Base-by-base conservation (phyloP, 345 rosid genomes). In the Dovyalis caffra region DNA sequence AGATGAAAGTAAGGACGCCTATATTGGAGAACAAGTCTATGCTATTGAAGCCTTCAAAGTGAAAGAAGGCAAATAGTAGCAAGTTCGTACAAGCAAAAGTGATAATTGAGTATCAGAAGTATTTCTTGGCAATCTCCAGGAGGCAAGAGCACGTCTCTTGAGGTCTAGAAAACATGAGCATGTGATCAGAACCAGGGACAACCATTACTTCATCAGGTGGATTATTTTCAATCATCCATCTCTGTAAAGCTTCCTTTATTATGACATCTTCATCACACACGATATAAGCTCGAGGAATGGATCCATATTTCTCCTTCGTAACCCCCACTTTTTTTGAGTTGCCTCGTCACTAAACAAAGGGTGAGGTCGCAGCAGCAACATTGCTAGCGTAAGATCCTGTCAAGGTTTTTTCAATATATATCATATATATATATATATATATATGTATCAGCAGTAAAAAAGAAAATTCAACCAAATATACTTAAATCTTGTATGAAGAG, bases 141-240 rank as follows among this genome's bases (percentile, higher is more conserved):
- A 79, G 75, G 32, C 65, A 29, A 49, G 65, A 5, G 60, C 32
- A 71, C 5, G 64, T 57, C 16, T 81, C 60, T 2, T 6, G 45
- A 3, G 85, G 81, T 66, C 79, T 84, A 10, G 83, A 79, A 23
- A 81, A 74, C 83, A 77, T 81, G 43, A 62, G 61, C 87, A 68
- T 74, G 38, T 74, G 85, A 69, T 81, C 76, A 33, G 83, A 66
- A 40, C 79, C 66, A 16, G 51, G 6, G 6, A 80, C 32, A 28
- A 49, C 53, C 8, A 60, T 79, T 8, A 78, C 80, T 3, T 74
- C 79, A 3, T 68, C 60, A 8, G 62, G 51, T 3, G 83, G 83
- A 61, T 20, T 67, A 47, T 74, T 70, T 29, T 53, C 53, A 20
- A 79, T 32, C 51, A 77, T 74, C 69, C 73, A 71, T 45, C 71